Evolutionary conservation across 805 yeast species (phyloP).

Genomic region (Debaryomyces hansenii): DNA sequence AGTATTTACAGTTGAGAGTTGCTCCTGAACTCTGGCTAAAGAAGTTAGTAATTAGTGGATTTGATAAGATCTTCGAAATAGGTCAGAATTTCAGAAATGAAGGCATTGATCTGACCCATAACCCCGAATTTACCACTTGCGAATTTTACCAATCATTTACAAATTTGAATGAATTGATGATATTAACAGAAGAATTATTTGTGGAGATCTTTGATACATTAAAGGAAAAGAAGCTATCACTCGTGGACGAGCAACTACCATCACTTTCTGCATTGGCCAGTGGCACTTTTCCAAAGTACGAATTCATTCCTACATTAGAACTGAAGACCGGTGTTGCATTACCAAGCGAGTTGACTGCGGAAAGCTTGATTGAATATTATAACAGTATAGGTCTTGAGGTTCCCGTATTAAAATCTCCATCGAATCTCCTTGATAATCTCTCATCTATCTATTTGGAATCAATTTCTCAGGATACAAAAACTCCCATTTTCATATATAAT

Average conservation of each 20-base stretch:
- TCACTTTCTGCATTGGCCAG: constrained; percentile 9
- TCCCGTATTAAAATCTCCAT: constrained; percentile 47
- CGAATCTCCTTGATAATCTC: constrained; percentile 64
- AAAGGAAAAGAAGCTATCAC: constrained; percentile 11
- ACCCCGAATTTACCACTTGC: constrained; percentile 89
- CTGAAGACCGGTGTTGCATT: constrained; percentile 46
- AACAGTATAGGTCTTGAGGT: constrained; percentile 30
- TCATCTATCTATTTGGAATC: constrained; percentile 67
- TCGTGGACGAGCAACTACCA: constrained; percentile 17
- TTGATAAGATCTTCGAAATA: constrained; percentile 83
- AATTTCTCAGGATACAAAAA: constrained; percentile 37
- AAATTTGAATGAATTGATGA: constrained; percentile 64
- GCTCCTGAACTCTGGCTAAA: constrained; percentile 97
- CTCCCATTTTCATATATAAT: constrained; percentile 74
- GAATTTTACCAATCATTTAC: constrained; percentile 83
- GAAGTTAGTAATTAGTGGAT: constrained; percentile 76
- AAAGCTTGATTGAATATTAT: constrained; percentile 43
- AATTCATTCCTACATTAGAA: constrained; percentile 69
- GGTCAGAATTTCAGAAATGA: constrained; percentile 89
- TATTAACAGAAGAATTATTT: constrained; percentile 60
- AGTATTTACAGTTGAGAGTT: constrained; percentile 63
- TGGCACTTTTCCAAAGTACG: constrained; percentile 40
- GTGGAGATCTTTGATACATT: constrained; percentile 29
- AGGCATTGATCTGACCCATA: constrained; percentile 89
- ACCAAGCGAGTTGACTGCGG: constrained; percentile 46